phyloP scores from a whole-genome alignment of 2,329 filamentous ascomycete species.

The Pseudogymnoascus pannorum region DNA sequence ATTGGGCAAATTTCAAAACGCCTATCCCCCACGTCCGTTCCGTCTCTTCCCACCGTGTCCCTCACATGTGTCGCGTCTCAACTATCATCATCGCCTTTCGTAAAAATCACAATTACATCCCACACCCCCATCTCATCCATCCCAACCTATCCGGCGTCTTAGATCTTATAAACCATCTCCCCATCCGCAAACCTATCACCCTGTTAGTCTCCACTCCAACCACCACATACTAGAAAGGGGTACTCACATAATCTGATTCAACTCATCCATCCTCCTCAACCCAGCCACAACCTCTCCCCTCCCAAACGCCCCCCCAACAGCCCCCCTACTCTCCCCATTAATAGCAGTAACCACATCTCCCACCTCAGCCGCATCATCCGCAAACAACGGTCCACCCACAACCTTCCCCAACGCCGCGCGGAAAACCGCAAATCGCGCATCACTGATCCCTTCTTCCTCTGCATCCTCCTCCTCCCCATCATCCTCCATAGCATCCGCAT shows the following conservation, averaged over 20 bases:
- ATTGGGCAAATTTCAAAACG: neutral
- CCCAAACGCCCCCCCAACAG: constrained; percentile 54
- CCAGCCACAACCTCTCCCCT: constrained; percentile 68
- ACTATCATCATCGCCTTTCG: neutral
- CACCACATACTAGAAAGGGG: neutral
- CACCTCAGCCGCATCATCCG: constrained; percentile 74
- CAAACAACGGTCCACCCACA: constrained; percentile 75
- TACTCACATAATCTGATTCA: constrained; percentile 88
- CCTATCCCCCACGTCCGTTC: neutral
- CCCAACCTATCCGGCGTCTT: constrained; percentile 22
- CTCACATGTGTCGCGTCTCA: neutral
- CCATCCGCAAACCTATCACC: constrained; percentile 49
- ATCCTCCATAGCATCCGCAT: constrained; percentile 32
- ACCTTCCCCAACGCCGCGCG: constrained; percentile 74
- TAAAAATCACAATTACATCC: constrained; percentile 2
- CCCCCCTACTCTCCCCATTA: constrained; percentile 58
- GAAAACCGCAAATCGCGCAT: constrained; percentile 65
- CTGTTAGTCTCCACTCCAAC: constrained; percentile 1
- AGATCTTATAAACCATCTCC: constrained; percentile 65
- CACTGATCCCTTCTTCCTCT: constrained; percentile 18
- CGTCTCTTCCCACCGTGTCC: neutral
- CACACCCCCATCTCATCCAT: neutral
- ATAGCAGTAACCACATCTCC: constrained; percentile 69
- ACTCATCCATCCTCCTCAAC: constrained; percentile 69
- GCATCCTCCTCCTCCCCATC: constrained; percentile 37